Conservation (phyloP, 306 rosid genomes). For the Datisca glomerata region DNA sequence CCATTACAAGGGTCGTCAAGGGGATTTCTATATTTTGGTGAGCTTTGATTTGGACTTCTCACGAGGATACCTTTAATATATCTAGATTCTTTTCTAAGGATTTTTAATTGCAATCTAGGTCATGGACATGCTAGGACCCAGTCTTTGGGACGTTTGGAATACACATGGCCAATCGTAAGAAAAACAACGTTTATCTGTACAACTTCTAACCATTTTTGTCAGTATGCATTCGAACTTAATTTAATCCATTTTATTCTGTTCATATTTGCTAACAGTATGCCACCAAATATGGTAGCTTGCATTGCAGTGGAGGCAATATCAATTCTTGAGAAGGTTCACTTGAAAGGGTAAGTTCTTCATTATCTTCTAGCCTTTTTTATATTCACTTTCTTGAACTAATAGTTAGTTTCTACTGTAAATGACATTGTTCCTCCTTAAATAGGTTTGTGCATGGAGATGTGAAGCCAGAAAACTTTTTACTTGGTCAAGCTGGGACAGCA, state of each 20-base stretch:
- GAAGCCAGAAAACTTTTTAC: constrained; percentile 91
- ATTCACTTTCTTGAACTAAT: background rate
- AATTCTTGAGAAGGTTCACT: constrained; percentile 90
- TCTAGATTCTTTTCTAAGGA: constrained; percentile 16
- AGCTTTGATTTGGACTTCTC: constrained; percentile 28
- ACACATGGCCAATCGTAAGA: constrained; percentile 77
- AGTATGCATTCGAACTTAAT: no score
- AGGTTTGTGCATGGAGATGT: constrained; percentile 98
- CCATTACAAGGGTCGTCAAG: constrained; percentile 93
- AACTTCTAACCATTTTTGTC: no score
- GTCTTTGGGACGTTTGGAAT: constrained; percentile 95
- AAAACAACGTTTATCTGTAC: no score
- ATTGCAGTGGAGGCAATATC: constrained; percentile 94
- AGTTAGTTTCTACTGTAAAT: no score
- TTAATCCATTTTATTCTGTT: constrained; percentile 12
- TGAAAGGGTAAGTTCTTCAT: constrained; percentile 56
- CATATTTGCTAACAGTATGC: constrained; percentile 51
- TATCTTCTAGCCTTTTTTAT: background rate
- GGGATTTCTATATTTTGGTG: constrained; percentile 92
- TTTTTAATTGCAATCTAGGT: constrained; percentile 39
- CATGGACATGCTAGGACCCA: constrained; percentile 97
- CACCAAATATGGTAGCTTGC: constrained; percentile 89
- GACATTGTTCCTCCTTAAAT: no score
- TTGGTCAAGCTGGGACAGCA: constrained; percentile 81
- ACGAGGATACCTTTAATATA: background rate